Evolutionary conservation across 768 basidiomycete genomes (phyloP), one percentile per base, ranked within the genome.

Genomic region (Leccinum fibrillosum): DNA sequence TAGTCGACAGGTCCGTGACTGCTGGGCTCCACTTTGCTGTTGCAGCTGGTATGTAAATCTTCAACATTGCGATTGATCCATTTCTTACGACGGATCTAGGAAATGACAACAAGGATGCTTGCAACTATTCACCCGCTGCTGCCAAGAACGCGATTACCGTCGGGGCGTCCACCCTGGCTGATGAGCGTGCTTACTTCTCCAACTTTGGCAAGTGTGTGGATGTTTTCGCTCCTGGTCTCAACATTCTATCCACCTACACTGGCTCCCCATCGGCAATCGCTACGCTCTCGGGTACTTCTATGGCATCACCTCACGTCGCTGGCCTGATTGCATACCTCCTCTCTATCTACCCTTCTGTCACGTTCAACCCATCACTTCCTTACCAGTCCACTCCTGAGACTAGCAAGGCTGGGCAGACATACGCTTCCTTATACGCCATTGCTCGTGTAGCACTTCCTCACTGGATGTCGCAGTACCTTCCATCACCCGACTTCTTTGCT

Each of bases 21-120:
- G 61, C 72, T 35, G 97, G 97, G 39, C 81, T 99, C 34, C 94
- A 98, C 80, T 97, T 98, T 64, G 92, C 96, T 60, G 97, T 99
- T 59, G 96, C 96, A 60, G 95, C 95, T 60, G 94, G 92, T 84
- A 76, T 66, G 82, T 78, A 53, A n/a, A 49, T 57, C 52, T 42
- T 11, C 17, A 23, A 48, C 2, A 12, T 25, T 23, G 12, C 26
- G 6, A 5, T 19, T 44, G n/a, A 44, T 45, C 13, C 47, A 17
- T 19, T 32, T 32, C 12, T 34, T n/a, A 67, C 42, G 19, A 8
- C 1, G 3, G 17, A n/a, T 28, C 15, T 45, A 87, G 86, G 83
- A 35, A 92, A 91, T 64, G 90, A 92, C 69, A 87, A 90, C 76
- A 84, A 83, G 65, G 90, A 96, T 68, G 94, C 94, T 12, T 98